Evolutionary conservation across 805 yeast genomes (phyloP).

Genomic region (Candida anglica): DNA sequence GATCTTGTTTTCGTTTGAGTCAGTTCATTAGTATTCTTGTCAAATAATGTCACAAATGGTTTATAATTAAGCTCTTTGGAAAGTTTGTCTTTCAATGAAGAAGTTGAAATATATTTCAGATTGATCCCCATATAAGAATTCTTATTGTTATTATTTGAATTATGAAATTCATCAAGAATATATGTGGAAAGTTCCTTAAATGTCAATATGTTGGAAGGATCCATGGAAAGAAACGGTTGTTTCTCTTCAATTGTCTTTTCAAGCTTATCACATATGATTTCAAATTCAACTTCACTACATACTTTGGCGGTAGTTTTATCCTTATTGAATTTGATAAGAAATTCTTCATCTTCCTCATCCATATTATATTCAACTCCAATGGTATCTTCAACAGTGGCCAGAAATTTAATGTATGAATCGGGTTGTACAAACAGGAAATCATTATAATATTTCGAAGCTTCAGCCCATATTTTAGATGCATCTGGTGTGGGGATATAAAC

Average conservation of each 20-base stretch:
- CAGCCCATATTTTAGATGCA: constrained; percentile 81
- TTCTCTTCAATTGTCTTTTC: constrained; percentile 73
- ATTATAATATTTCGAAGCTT: constrained; percentile 66
- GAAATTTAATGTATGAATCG: constrained; percentile 75
- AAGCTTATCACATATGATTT: constrained; percentile 65
- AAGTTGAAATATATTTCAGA: constrained; percentile 43
- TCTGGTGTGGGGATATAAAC: constrained; percentile 96
- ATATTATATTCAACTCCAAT: constrained; percentile 80
- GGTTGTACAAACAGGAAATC: constrained; percentile 65
- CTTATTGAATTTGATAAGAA: constrained; percentile 30
- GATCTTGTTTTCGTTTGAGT: constrained; percentile 32
- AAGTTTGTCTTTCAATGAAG: constrained; percentile 54
- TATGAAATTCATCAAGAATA: constrained; percentile 30
- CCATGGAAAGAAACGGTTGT: constrained; percentile 87
- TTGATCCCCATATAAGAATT: too few species aligned
- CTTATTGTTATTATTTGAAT: constrained; percentile 19
- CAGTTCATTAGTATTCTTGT: constrained; percentile 23
- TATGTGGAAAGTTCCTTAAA: constrained; percentile 64
- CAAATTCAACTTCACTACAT: constrained; percentile 84
- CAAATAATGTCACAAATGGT: constrained; percentile 59
- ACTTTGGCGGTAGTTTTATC: constrained; percentile 14
- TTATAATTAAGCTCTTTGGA: constrained; percentile 52
- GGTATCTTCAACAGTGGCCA: constrained; percentile 96
- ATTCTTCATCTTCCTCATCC: constrained; percentile 85
- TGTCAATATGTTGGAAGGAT: constrained; percentile 70